Percentiles rank a stretch among this genome's conserved stretches.
Evolutionary conservation across 148 eudicot species (phyloP).

Genomic region (Polygonum aviculare): DNA sequence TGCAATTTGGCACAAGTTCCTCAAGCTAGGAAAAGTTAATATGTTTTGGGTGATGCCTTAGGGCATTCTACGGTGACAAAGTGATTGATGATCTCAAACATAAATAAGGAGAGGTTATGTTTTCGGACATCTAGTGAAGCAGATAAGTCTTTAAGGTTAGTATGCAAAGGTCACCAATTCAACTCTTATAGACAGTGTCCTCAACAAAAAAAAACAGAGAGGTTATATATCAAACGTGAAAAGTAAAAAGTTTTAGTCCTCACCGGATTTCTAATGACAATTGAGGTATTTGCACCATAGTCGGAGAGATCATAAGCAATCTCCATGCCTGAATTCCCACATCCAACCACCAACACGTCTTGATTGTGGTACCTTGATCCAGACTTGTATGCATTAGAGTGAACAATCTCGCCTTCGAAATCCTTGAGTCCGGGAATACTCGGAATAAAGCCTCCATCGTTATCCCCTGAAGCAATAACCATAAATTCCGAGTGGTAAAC

Average conservation of each 20-base stretch:
- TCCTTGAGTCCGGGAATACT: slow-evolving; percentile 18
- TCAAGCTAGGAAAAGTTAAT: not conserved
- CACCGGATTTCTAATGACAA: slow-evolving; percentile 34
- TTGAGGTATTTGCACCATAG: slow-evolving; percentile 29
- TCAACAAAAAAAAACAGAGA: too few species aligned
- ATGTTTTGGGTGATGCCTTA: too few species aligned
- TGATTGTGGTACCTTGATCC: slow-evolving; percentile 12
- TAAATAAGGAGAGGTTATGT: too few species aligned
- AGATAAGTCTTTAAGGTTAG: too few species aligned
- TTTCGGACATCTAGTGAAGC: too few species aligned
- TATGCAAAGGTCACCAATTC: too few species aligned
- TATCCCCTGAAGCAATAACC: slow-evolving; percentile 38
- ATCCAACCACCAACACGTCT: slow-evolving; percentile 35
- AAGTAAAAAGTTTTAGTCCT: not conserved
- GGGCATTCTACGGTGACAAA: too few species aligned
- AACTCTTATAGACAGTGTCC: too few species aligned
- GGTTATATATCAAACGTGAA: too few species aligned
- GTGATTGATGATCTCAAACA: too few species aligned
- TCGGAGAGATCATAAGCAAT: slow-evolving; percentile 21
- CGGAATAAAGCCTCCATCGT: slow-evolving; percentile 19
- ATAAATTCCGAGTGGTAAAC: slow-evolving; percentile 17
- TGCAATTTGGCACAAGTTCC: not conserved
- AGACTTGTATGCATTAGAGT: slow-evolving; percentile 32
- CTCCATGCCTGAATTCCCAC: slow-evolving; percentile 52
- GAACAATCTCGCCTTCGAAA: slow-evolving; percentile 28